Base-by-base conservation (phyloP, 2,329 filamentous ascomycete genomes). In the Diplodia seriata region DNA sequence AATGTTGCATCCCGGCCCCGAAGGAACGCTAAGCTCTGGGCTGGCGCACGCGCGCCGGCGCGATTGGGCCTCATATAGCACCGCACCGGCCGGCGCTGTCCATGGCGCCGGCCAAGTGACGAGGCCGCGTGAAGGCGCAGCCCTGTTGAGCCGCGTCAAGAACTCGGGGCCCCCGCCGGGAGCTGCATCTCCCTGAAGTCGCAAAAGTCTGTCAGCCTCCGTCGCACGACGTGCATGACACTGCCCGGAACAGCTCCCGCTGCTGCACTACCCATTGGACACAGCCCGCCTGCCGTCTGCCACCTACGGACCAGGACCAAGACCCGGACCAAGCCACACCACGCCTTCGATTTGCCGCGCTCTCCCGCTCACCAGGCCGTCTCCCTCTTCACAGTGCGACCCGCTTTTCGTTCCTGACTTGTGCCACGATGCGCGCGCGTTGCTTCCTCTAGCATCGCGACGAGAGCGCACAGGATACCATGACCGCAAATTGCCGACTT, bases 11-110 rank as follows among this genome's bases (percentile, higher is more conserved):
- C 18, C 57, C 23, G 57, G 18, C 2, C 9, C 29, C 59, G 43
- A 63, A 51, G 31, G 59, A 63, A 31, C 59, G 59, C 59, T 61
- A 61, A 40, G 38, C 56, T 49, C 56, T 61, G 40, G 56, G 40
- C 29, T 15, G 59, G 31, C 59, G 43, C 43, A 1, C 43, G 23
- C 3, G 4, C 11, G 18, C 4, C 29, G 11, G 29, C 7, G 43
- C 47, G 43, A 63, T 63, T 63, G 59, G 57, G 40, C 47, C 29
- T 51, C 59, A 36, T 31, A 38, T 26, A 51, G 43, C 33, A 61
- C 57, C 57, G 47, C 57, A 50, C 40, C 47, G 59, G 29, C 47
- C 43, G 43, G 29, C 23, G 29, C 59, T 50, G 59, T 11, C 5
- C 29, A 53, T 20, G 59, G 59, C 59, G 20, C n/a, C 15, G 56